Evolutionary conservation across 2,329 filamentous ascomycete genomes (phyloP).

Genomic region (Ceratocystiopsis minuta): DNA sequence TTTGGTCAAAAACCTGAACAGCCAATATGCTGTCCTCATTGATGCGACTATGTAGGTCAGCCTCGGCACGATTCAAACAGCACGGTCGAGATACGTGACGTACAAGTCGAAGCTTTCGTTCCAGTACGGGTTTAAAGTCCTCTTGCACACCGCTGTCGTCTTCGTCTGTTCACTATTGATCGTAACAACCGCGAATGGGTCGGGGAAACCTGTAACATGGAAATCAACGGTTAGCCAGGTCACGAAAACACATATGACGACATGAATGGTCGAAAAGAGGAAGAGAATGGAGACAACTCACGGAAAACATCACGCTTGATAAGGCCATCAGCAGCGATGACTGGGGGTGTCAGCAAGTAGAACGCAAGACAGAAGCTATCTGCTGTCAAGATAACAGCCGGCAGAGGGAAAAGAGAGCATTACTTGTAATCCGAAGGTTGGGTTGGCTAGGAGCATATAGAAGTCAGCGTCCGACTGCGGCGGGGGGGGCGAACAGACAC

Average conservation of each 20-base stretch:
- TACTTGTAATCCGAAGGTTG: conserved; percentile 90
- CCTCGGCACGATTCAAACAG: conserved; percentile 6
- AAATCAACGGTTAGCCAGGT: too few species aligned
- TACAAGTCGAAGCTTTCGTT: conserved; percentile 99
- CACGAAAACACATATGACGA: conserved; percentile 6
- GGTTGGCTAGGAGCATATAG: conserved; percentile 37
- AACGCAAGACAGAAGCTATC: not conserved
- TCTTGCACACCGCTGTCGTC: conserved; percentile 93
- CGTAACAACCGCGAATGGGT: conserved; percentile 93
- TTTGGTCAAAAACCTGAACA: conserved; percentile 97
- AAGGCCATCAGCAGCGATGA: conserved; percentile 94
- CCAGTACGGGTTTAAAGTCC: conserved; percentile 98
- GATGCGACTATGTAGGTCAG: conserved; percentile 44
- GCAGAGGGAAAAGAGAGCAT: conserved; percentile 16
- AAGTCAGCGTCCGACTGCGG: conserved; percentile 1
- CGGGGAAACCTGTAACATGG: conserved; percentile 58
- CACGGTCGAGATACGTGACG: conserved; percentile 8
- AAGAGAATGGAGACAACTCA: conserved; percentile 31
- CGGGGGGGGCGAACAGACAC: too few species aligned
- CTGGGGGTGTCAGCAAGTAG: conserved; percentile 33
- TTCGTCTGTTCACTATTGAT: conserved; percentile 96
- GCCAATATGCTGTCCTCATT: conserved; percentile 93
- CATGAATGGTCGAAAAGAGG: not conserved
- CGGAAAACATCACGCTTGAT: conserved; percentile 99
- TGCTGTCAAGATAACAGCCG: conserved; percentile 8